Percentiles rank a stretch among this genome's conserved stretches.
Conservation (phyloP, 2,329 filamentous ascomycete genomes). For the Clonostachys rosea region DNA sequence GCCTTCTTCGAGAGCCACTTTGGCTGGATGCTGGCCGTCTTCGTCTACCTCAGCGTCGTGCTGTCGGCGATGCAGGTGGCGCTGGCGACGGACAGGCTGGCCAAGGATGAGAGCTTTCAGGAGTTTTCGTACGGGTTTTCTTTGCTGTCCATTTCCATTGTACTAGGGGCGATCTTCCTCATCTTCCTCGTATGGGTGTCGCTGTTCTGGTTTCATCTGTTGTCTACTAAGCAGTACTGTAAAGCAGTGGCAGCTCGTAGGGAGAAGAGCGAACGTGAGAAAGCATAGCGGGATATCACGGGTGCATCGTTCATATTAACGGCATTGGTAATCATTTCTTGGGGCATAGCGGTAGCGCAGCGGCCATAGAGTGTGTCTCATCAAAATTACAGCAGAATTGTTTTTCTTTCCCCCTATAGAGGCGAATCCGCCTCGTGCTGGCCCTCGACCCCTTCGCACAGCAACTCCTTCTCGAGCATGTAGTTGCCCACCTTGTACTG, state of each 20-base stretch:
- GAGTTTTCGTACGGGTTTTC: conserved; percentile 39
- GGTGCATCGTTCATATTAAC: no score
- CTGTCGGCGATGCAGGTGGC: conserved; percentile 46
- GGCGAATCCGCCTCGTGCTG: no score
- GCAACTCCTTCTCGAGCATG: conserved; percentile 87
- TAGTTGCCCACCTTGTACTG: conserved; percentile 99
- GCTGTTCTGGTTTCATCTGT: conserved; percentile 2
- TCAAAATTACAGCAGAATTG: no score
- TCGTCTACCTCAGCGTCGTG: conserved; percentile 36
- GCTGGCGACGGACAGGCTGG: conserved; percentile 25
- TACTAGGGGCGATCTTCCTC: conserved; percentile 15
- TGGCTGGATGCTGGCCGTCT: conserved; percentile 27
- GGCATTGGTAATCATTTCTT: no score
- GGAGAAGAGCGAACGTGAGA: no score
- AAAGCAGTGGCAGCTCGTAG: no score
- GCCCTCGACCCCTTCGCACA: conserved; percentile 50
- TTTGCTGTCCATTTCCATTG: conserved; percentile 32
- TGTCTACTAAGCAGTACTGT: no score
- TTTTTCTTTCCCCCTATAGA: no score
- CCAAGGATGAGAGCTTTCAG: conserved; percentile 30
- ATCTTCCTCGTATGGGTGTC: conserved; percentile 8
- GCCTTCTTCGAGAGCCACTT: conserved; percentile 37
- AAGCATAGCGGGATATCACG: no score
- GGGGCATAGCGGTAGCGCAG: no score
- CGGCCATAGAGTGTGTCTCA: no score